Conservation (phyloP, 345 rosid genomes). For the Gossypium australe region DNA sequence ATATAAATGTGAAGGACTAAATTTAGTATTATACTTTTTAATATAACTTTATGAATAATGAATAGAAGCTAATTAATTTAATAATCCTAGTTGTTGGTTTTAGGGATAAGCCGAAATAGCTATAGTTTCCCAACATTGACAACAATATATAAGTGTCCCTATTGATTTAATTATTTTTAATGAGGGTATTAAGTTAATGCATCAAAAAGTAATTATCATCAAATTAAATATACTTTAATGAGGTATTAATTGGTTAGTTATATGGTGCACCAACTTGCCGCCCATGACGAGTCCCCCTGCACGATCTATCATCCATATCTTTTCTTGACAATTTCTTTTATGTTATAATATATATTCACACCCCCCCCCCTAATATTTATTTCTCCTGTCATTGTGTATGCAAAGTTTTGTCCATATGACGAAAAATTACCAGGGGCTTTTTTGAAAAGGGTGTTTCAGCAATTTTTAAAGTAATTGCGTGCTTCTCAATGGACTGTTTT, state of each 20-base stretch:
- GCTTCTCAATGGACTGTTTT: constrained; percentile 7
- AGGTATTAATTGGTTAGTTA: neutral
- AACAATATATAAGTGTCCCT: too few relatives aligned
- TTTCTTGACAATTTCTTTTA: neutral
- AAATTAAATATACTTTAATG: neutral
- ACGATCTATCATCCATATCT: neutral
- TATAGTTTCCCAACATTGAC: neutral
- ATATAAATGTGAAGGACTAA: too few relatives aligned
- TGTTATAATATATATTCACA: too few relatives aligned
- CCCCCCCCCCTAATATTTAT: neutral
- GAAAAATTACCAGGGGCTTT: neutral
- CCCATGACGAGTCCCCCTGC: neutral
- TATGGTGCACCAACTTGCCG: neutral
- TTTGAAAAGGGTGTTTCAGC: neutral
- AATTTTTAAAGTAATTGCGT: neutral
- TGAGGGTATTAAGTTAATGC: neutral
- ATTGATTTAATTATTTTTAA: too few relatives aligned
- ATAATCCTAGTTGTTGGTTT: neutral
- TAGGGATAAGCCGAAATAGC: constrained; percentile 3
- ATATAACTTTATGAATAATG: too few relatives aligned
- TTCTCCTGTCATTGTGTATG: neutral
- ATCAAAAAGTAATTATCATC: neutral
- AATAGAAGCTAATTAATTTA: too few relatives aligned
- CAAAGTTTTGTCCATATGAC: neutral
- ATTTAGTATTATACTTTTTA: too few relatives aligned